Evolutionary conservation across 164 flowering plant genomes (phyloP).

Genomic region (Sextonia rubra): DNA sequence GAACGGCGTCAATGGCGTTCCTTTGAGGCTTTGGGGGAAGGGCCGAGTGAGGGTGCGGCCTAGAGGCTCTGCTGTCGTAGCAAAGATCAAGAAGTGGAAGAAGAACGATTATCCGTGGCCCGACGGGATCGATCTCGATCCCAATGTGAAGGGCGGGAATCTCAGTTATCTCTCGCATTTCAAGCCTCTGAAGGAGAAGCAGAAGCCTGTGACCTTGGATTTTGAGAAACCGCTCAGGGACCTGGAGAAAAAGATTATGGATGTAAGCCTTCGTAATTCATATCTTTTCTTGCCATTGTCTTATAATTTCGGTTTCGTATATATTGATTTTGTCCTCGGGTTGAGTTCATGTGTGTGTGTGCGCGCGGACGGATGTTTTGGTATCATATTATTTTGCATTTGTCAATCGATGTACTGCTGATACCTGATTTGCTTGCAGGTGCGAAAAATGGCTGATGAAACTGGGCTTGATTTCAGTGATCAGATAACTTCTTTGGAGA

Average conservation of each 20-base stretch:
- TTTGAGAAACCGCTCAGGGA: conserved; percentile 90
- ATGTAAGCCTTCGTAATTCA: conserved; percentile 35
- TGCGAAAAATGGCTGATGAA: conserved; percentile 81
- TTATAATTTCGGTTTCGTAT: not conserved
- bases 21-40: conserved; percentile 32
- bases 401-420: not conserved
- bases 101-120: conserved; percentile 88
- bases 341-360: too few relatives aligned
- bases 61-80: conserved; percentile 34
- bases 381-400: too few relatives aligned
- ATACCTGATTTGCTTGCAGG: conserved; percentile 33
- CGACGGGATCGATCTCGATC: conserved; percentile 56
- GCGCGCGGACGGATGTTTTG: too few relatives aligned
- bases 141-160: conserved; percentile 72
- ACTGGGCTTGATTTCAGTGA: conserved; percentile 92
- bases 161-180: conserved; percentile 67
- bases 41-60: conserved; percentile 27
- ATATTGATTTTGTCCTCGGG: too few relatives aligned
- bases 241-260: conserved; percentile 70
- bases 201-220: conserved; percentile 71
- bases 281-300: not conserved
- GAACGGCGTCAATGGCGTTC: conserved; percentile 42
- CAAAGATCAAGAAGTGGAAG: conserved; percentile 67
- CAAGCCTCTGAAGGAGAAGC: conserved; percentile 83
- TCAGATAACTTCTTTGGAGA: conserved; percentile 68